A percentile compares a stretch with the other conserved stretches of the same genome.
phyloP scores from a whole-genome alignment of 2,329 filamentous ascomycete species.

The Xylaria sp. region DNA sequence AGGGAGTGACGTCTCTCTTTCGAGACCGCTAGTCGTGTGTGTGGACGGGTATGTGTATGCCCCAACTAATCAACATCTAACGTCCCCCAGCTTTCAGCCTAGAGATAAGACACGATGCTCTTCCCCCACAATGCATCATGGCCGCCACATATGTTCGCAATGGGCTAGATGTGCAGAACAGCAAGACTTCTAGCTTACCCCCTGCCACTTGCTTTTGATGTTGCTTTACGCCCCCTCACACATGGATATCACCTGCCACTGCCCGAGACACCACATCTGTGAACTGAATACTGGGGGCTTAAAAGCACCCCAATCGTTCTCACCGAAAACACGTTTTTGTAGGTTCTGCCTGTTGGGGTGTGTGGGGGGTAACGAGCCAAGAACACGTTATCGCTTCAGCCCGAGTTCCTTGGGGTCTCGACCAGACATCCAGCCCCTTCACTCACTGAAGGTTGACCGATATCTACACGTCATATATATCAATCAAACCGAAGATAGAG shows the following conservation, averaged over 20 bases:
- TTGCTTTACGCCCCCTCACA: not conserved
- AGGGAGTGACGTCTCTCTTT: conserved; percentile 7
- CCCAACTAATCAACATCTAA: conserved; percentile 19
- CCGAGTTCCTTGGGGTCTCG: conserved; percentile 8
- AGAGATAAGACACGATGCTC: conserved; percentile 22
- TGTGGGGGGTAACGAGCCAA: conserved; percentile 22
- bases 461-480: conserved; percentile 2
- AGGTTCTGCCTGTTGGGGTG: conserved; percentile 1
- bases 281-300: not conserved
- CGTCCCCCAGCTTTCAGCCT: conserved; percentile 16
- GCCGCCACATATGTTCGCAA: not conserved
- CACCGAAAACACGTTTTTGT: conserved; percentile 29
- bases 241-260: conserved; percentile 1
- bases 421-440: not conserved
- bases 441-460: not conserved
- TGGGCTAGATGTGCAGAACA: not conserved
- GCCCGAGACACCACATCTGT: conserved; percentile 22
- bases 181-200: not conserved
- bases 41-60: not conserved
- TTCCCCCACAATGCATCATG: conserved; percentile 1
- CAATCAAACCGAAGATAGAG: conserved; percentile 18
- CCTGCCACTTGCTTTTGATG: not conserved
- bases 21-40: not conserved
- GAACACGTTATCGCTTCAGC: conserved; percentile 16
- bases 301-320: conserved; percentile 19